Conservation (phyloP, 352 stramenopile genomes). For the Phytophthora sp. region DNA sequence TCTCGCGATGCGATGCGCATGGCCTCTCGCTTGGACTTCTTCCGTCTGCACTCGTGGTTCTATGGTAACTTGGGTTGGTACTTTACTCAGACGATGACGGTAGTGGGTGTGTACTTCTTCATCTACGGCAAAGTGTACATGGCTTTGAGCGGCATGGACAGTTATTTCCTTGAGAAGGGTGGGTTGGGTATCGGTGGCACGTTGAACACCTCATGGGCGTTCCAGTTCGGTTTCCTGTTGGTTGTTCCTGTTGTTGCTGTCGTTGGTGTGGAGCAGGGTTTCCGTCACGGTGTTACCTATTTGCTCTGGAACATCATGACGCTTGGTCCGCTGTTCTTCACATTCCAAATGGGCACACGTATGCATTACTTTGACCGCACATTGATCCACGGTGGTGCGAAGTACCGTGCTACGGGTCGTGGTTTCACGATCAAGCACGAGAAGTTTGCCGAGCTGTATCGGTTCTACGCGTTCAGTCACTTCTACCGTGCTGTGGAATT, state of each 20-base stretch:
- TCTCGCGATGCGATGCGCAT: conserved; percentile 97
- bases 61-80: conserved; percentile 99
- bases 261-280: conserved; percentile 97
- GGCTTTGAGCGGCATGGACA: conserved; percentile 94
- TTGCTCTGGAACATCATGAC: conserved; percentile 96
- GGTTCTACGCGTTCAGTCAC: conserved; percentile 98
- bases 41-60: conserved; percentile 97
- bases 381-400: conserved; percentile 97
- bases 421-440: conserved; percentile 99
- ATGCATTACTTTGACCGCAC: conserved; percentile 99
- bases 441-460: conserved; percentile 97
- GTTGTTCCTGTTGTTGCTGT: conserved; percentile 97
- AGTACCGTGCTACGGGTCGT: conserved; percentile 98
- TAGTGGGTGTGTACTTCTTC: conserved; percentile 98
- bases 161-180: conserved; percentile 91
- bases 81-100: conserved; percentile 97
- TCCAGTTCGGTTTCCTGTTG: conserved; percentile 96
- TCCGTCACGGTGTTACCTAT: conserved; percentile 92
- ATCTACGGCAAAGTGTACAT: conserved; percentile 98
- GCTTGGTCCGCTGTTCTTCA: conserved; percentile 98
- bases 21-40: conserved; percentile 97
- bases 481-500: conserved; percentile 98
- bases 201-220: conserved; percentile 96
- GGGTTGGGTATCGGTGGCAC: conserved; percentile 94
- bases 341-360: conserved; percentile 99